Conservation (phyloP, 148 eudicot species). For the Arbutus unedo region DNA sequence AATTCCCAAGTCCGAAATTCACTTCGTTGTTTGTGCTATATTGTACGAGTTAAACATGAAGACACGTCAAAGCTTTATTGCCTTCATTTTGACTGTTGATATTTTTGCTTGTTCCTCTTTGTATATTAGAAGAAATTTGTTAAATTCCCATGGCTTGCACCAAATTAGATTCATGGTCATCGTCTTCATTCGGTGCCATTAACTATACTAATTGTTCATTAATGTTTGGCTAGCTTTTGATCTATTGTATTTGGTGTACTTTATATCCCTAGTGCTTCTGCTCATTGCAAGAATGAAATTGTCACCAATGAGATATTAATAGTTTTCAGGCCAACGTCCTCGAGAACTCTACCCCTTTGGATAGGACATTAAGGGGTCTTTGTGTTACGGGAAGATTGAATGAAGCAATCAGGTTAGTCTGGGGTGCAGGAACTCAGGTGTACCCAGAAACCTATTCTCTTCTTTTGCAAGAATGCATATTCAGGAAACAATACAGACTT, state of each 20-base stretch:
- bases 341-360: slow-evolving; percentile 35
- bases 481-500: slow-evolving; percentile 43
- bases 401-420: slow-evolving; percentile 64
- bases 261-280: not conserved
- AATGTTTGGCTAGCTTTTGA: not conserved
- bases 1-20: not conserved
- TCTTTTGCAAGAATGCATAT: slow-evolving; percentile 80
- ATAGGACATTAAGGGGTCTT: slow-evolving; percentile 57
- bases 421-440: slow-evolving; percentile 38
- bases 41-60: not conserved
- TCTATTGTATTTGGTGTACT: not conserved
- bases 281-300: slow-evolving; percentile 20
- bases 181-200: not conserved
- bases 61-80: not conserved
- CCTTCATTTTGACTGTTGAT: not conserved
- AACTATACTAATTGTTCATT: not conserved
- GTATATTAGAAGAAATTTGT: not conserved
- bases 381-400: slow-evolving; percentile 71
- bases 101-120: slow-evolving; percentile 2
- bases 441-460: slow-evolving; percentile 63
- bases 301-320: slow-evolving; percentile 49
- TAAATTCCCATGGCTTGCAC: not conserved
- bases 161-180: not conserved
- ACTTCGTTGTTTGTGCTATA: not conserved
- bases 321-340: slow-evolving; percentile 67